Percentiles rank a stretch among this genome's conserved stretches.
These are phyloP conservation scores for Ogataea nitratoaversa DNA, from an alignment of 805 yeast species.

Conservation along the genomic window DNA sequence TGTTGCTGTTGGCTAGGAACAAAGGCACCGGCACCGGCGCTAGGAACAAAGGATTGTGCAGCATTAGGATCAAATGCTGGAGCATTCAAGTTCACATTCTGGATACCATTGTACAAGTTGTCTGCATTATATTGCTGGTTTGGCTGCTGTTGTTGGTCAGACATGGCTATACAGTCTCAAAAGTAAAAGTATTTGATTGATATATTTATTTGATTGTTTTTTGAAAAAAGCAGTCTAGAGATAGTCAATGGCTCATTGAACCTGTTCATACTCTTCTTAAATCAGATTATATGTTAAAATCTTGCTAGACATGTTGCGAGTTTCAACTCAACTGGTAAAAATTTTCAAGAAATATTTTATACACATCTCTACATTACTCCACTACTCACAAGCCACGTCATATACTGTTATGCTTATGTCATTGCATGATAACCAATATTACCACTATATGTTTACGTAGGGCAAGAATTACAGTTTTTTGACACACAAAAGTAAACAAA, in stretches of 20 bases:
- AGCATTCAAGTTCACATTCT: constrained; percentile 37
- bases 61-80: constrained; percentile 44
- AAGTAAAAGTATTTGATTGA: too few species aligned
- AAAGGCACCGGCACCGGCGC: constrained; percentile 29
- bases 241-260: too few species aligned
- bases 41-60: constrained; percentile 34
- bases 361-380: neutral
- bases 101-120: constrained; percentile 41
- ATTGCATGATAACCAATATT: too few species aligned
- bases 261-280: too few species aligned
- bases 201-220: too few species aligned
- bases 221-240: too few species aligned
- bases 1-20: constrained; percentile 35
- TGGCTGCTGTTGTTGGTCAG: constrained; percentile 19
- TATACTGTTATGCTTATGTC: too few species aligned
- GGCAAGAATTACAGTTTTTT: too few species aligned
- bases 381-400: constrained; percentile 4
- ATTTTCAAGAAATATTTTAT: constrained; percentile 4
- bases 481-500: constrained; percentile 6
- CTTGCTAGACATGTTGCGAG: too few species aligned
- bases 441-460: too few species aligned
- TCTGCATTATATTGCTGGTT: constrained; percentile 38
- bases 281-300: too few species aligned
- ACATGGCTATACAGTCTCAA: too few species aligned
- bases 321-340: constrained; percentile 1